Evolutionary conservation across 192 early-diverging fungal genomes (phyloP).

Genomic region (Chytriomyces hyalinus): DNA sequence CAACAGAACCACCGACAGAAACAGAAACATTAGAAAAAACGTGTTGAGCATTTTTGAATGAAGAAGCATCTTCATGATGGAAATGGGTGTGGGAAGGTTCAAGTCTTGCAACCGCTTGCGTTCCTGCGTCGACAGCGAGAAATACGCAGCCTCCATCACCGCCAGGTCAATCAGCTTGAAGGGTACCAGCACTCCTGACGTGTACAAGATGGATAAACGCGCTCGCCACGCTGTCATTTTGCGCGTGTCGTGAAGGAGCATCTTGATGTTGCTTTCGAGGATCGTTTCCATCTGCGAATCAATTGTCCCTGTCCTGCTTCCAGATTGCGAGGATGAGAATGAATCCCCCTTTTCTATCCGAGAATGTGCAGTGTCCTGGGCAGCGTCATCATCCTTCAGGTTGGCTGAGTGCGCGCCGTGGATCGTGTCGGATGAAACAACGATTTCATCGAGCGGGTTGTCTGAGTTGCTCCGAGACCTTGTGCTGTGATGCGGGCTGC

Average conservation of each 20-base stretch:
- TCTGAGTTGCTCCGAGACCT: background rate
- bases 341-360: no score
- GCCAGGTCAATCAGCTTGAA: conserved; percentile 11
- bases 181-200: background rate
- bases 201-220: background rate
- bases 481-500: no score
- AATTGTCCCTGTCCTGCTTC: no score
- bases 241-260: background rate
- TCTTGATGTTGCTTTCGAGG: background rate
- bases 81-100: conserved; percentile 1
- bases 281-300: background rate
- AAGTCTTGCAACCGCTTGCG: background rate
- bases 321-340: no score
- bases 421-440: background rate
- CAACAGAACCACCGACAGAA: conserved; percentile 1
- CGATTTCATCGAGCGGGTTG: background rate
- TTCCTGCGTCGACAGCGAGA: background rate
- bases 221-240: conserved; percentile 10
- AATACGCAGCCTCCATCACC: background rate
- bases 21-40: conserved; percentile 2
- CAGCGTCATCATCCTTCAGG: no score
- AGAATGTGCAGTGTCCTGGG: no score
- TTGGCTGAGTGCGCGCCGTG: background rate
- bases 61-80: background rate
- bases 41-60: conserved; percentile 1